These are phyloP conservation scores for Bryum argenteum DNA, from an alignment of 225 moss, liverwort and hornwort genomes.

Conservation along the genomic window DNA sequence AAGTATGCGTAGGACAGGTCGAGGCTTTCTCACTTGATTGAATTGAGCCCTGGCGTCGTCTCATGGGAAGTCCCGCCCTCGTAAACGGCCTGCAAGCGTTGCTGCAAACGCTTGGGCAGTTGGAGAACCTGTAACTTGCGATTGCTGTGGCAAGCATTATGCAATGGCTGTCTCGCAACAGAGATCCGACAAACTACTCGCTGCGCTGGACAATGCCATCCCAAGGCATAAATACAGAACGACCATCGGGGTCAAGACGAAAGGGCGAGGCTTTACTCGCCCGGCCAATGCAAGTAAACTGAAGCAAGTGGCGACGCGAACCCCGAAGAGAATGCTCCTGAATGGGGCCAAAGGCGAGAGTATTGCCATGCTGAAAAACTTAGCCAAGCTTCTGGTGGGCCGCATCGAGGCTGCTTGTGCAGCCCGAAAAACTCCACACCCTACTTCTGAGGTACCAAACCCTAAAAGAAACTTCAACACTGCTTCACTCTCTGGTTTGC, in stretches of 20 bases:
- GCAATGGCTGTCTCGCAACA: slow-evolving; percentile 28
- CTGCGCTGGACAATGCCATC: slow-evolving; percentile 20
- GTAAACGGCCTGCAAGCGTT: slow-evolving; percentile 16
- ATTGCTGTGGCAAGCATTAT: slow-evolving; percentile 30
- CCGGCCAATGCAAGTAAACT: slow-evolving; percentile 35
- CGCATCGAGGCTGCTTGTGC: slow-evolving; percentile 62
- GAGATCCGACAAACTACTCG: slow-evolving; percentile 19
- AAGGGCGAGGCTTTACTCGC: slow-evolving; percentile 30
- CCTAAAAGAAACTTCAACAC: slow-evolving; percentile 21
- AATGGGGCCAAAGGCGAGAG: slow-evolving; percentile 37
- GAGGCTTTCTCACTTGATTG: slow-evolving; percentile 25
- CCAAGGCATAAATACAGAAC: slow-evolving; percentile 20
- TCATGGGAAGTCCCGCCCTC: slow-evolving; percentile 29
- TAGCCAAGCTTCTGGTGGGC: slow-evolving; percentile 53
- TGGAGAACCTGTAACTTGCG: slow-evolving; percentile 25
- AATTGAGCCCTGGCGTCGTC: slow-evolving; percentile 28
- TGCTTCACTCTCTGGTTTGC: slow-evolving; percentile 6
- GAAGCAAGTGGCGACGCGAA: slow-evolving; percentile 26
- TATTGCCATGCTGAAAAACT: slow-evolving; percentile 42
- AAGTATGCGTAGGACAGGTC: neutral
- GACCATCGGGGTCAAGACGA: slow-evolving; percentile 10
- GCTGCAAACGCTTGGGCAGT: slow-evolving; percentile 22
- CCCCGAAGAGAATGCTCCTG: slow-evolving; percentile 4
- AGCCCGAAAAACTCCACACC: slow-evolving; percentile 9
- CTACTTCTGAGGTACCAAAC: slow-evolving; percentile 28